A percentile compares a stretch with the other conserved stretches of the same genome.
Evolutionary conservation across 2,329 filamentous ascomycete genomes (phyloP).

Genomic region (Bisporella sp.): DNA sequence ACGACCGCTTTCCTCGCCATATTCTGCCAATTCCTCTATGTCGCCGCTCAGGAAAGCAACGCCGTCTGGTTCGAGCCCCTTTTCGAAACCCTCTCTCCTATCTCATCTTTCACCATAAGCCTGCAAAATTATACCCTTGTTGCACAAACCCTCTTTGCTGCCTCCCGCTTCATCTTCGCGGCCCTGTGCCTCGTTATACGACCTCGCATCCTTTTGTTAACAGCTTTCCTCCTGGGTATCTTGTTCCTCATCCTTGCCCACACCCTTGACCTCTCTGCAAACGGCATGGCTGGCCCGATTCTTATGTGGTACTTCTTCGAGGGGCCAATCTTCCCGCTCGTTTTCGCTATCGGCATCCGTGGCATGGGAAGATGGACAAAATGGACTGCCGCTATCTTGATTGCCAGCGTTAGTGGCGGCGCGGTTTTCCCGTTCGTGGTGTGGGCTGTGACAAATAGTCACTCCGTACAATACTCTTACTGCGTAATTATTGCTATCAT

Average conservation of each 20-base stretch:
- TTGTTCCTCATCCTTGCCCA: constrained; percentile 45
- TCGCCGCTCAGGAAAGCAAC: constrained; percentile 63
- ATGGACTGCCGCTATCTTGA: constrained; percentile 68
- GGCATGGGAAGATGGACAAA: constrained; percentile 78
- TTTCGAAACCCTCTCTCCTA: constrained; percentile 34
- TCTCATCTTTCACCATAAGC: constrained; percentile 39
- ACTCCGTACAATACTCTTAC: constrained; percentile 16
- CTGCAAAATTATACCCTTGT: constrained; percentile 63
- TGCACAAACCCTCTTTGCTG: constrained; percentile 64
- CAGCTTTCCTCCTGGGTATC: constrained; percentile 54
- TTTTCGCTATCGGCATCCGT: constrained; percentile 72
- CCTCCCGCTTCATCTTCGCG: constrained; percentile 65
- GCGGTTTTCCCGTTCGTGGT: constrained; percentile 23
- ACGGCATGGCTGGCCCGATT: constrained; percentile 51
- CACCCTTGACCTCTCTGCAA: constrained; percentile 35
- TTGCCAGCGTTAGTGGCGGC: constrained; percentile 31
- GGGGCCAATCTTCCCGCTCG: constrained; percentile 74
- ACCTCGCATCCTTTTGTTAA: constrained; percentile 62
- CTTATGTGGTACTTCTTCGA: constrained; percentile 74
- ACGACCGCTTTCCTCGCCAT: constrained; percentile 61
- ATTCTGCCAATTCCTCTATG: constrained; percentile 71
- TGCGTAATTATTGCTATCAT: constrained; percentile 22
- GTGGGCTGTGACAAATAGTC: constrained; percentile 14
- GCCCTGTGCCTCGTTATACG: constrained; percentile 54
- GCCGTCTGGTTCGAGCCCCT: constrained; percentile 52